Evolutionary conservation across 177 flowering plant species (phyloP).

Genomic region (Tripterygium wilfordii): DNA sequence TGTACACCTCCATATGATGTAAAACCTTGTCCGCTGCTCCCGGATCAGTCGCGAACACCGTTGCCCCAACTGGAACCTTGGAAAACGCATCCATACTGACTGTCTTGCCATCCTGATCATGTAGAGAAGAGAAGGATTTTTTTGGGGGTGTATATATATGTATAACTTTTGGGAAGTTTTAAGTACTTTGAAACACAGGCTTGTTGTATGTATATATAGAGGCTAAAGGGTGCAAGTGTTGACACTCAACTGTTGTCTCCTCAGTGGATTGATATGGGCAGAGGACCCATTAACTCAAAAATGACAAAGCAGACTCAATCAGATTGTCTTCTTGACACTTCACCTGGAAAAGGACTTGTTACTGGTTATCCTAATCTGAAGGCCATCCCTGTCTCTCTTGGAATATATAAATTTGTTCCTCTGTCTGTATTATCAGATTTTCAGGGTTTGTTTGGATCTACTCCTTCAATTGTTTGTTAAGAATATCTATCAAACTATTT

Average conservation of each 20-base stretch:
- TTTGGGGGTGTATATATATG: no score
- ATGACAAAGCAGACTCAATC: slow-evolving; percentile 26
- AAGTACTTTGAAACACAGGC: no score
- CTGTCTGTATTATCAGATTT: no score
- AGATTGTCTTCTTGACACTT: slow-evolving; percentile 22
- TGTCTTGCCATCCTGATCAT: slow-evolving; percentile 9
- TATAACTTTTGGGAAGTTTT: no score
- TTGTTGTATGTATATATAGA: no score
- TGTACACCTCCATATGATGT: slow-evolving; percentile 60
- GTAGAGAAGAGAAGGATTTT: no score
- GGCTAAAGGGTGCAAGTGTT: slow-evolving; percentile 1
- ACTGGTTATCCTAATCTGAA: slow-evolving; percentile 2
- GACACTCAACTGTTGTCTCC: slow-evolving; percentile 20
- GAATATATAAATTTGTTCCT: no score
- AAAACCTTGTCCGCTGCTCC: slow-evolving; percentile 41
- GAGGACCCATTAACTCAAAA: slow-evolving; percentile 10
- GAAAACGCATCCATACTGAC: slow-evolving; percentile 4
- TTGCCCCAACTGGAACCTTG: slow-evolving; percentile 29
- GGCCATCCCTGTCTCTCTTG: slow-evolving; percentile 12
- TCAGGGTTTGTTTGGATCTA: no score
- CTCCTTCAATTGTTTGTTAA: no score
- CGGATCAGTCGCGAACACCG: slow-evolving; percentile 36
- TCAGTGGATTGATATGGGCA: slow-evolving; percentile 4
- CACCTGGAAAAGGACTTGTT: slow-evolving; percentile 18
- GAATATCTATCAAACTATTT: no score